Evolutionary conservation across 805 yeast species (phyloP).

Genomic region (Sugiyamaella floridensis): DNA sequence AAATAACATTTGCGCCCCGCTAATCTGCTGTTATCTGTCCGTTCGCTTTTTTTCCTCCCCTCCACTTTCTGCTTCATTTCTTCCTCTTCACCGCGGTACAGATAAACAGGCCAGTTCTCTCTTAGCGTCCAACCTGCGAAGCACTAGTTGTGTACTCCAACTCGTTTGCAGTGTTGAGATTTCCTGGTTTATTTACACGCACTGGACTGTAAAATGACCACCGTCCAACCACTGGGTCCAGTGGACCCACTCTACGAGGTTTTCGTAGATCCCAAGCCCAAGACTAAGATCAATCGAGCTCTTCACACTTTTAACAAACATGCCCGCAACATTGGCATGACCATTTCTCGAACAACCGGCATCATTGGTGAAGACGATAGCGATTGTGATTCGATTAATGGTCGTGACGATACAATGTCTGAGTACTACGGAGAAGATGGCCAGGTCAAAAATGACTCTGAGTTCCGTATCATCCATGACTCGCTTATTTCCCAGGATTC

Average conservation of each 20-base stretch:
- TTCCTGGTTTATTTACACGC: no score
- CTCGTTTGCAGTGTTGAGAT: no score
- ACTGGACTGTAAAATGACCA: not conserved
- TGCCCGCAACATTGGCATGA: constrained; percentile 12
- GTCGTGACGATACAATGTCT: not conserved
- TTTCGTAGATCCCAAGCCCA: constrained; percentile 17
- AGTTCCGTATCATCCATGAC: constrained; percentile 17
- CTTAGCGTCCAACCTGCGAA: no score
- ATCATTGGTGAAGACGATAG: constrained; percentile 13
- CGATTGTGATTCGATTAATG: constrained; percentile 9
- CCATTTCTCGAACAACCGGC: constrained; percentile 14
- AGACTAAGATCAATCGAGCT: constrained; percentile 18
- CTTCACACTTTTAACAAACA: constrained; percentile 17
- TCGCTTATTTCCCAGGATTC: constrained; percentile 8
- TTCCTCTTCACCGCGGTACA: no score
- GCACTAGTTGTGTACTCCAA: no score
- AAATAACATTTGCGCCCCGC: not conserved
- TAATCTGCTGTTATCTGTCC: not conserved
- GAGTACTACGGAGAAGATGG: constrained; percentile 10
- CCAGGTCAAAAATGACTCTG: constrained; percentile 11
- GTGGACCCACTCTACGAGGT: constrained; percentile 9
- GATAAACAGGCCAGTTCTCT: no score
- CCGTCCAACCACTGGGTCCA: not conserved
- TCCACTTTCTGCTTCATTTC: no score
- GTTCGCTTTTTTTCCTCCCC: not conserved